Evolutionary conservation across 1,139 yeast species (phyloP), one percentile per base, ranked within the genome.

Genomic region (Insectozyma bohioensis): DNA sequence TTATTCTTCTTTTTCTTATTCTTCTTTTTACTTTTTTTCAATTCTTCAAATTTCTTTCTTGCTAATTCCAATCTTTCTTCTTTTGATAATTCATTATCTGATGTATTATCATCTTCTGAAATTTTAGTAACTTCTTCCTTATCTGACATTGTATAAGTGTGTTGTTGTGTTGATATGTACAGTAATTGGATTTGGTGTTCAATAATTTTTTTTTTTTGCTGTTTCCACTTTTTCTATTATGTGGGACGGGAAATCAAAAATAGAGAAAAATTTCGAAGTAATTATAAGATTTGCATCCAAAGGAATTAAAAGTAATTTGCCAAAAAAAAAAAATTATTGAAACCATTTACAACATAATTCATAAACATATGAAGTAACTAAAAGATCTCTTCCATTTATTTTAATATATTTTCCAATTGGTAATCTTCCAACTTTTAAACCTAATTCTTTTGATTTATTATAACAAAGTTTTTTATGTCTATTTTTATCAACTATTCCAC

Each of bases 401-500:
- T 82, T 75, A 40, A 92, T 85, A 51, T 72, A 87, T 58, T 88
- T 85, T 38, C 82, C 95, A 40, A 92, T 87, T 3, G 98, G 98
- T 37, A 92, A 70, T 49, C 86, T 73, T 14, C 81, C 92, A 4
- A 95, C 86, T 28, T 67, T 58, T 14, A 92, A 68, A 0, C 88
- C 88, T 47, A 85, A 63, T 40, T 69, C 63, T 45, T 78, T 72
- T 1, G 98, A 98, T 56, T 90, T 92, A 45, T 84, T 73, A 36
- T 78, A 71, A 58, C 98, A 92, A 31, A 92, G 61, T 42, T 72
- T 69, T 58, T 90, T 90, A 64, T 92, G 85, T 46, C 97, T 74
- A 43, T 95, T 95, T 58, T 90, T 92, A 57, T 92, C 98, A 6
- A 92, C 97, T 35, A 92, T 90, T 0, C 98, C 98, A 7, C 98